Conservation (phyloP, 441 rosid genomes). For the Croton setiger region DNA sequence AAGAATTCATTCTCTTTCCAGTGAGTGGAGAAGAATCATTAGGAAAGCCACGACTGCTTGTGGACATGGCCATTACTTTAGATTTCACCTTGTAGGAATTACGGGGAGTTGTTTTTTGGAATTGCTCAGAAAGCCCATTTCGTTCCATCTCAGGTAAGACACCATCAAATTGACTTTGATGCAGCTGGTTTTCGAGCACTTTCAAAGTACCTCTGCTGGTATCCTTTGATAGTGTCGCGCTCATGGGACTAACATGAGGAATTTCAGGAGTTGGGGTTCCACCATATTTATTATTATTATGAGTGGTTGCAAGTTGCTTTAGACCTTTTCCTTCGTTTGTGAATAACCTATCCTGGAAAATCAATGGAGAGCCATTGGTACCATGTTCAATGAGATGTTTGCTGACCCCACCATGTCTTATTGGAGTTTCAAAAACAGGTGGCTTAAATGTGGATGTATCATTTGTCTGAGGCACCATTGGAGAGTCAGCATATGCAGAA, state of each 20-base stretch:
- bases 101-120: conserved; percentile 31
- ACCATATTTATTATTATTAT: conserved; percentile 34
- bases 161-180: conserved; percentile 30
- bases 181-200: conserved; percentile 32
- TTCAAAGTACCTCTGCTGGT: conserved; percentile 23
- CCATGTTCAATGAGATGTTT: conserved; percentile 28
- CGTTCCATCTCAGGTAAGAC: conserved; percentile 39
- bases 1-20: conserved; percentile 41
- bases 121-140: conserved; percentile 45
- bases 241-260: conserved; percentile 23
- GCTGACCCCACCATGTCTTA: conserved; percentile 25
- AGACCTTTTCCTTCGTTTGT: conserved; percentile 37
- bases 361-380: conserved; percentile 30
- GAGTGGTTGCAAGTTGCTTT: conserved; percentile 28
- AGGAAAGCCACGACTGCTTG: conserved; percentile 28
- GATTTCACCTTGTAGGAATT: conserved; percentile 33
- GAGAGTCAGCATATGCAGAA: conserved; percentile 36
- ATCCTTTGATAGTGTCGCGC: conserved; percentile 46
- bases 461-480: conserved; percentile 30
- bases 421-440: conserved; percentile 42
- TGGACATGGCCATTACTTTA: conserved; percentile 36
- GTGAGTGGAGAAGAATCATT: conserved; percentile 35
- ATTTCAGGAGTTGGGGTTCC: conserved; percentile 34
- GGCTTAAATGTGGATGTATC: conserved; percentile 25
- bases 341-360: conserved; percentile 42